These are phyloP conservation scores for peach (Prunus persica) DNA, from an alignment of 306 rosid species.

Conservation along the genomic window Prunus_persica_NCBIv2 NC_034012.1:7030501-7031000, in stretches of 20 bases:
- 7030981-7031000: not conserved
- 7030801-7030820: constrained; percentile 16
- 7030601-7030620: constrained; percentile 92
- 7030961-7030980: constrained; percentile 16
- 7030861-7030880: constrained; percentile 17
- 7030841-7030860: constrained; percentile 12
- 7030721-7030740: constrained; percentile 87
- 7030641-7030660: constrained; percentile 72
- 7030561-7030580: constrained; percentile 76
- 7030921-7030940: constrained; percentile 2
- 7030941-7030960: constrained; percentile 3
- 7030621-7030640: constrained; percentile 78
- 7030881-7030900: not conserved
- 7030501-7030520: constrained; percentile 65
- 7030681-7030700: constrained; percentile 91
- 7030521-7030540: constrained; percentile 68
- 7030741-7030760: constrained; percentile 72
- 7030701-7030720: constrained; percentile 88
- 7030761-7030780: constrained; percentile 45
- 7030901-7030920: constrained; percentile 5
- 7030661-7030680: constrained; percentile 87
- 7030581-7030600: constrained; percentile 73
- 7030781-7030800: constrained; percentile 5
- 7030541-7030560: constrained; percentile 96
- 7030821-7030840: constrained; percentile 15